Percentiles rank a stretch among this genome's conserved stretches.
phyloP scores from a whole-genome alignment of 805 yeast species.

The Yarrowia deformans region DNA sequence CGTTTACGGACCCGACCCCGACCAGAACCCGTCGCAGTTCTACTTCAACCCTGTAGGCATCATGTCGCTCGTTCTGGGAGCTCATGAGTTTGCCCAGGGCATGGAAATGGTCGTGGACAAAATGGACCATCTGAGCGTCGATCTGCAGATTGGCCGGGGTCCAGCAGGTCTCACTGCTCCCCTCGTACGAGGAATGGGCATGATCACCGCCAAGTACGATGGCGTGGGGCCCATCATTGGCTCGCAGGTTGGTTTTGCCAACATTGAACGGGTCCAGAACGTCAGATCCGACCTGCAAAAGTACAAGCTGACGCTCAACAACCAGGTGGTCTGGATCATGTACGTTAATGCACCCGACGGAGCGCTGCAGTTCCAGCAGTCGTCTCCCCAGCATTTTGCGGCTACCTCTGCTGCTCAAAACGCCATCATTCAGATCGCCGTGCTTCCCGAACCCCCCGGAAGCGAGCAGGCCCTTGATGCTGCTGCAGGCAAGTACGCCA shows the following conservation, averaged over 20 bases:
- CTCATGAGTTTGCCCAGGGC: conserved; percentile 56
- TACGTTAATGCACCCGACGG: conserved; percentile 54
- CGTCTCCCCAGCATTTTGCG: conserved; percentile 50
- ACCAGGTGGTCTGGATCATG: conserved; percentile 69
- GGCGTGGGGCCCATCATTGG: conserved; percentile 49
- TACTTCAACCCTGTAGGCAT: conserved; percentile 64
- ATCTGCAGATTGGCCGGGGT: conserved; percentile 41
- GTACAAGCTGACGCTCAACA: conserved; percentile 62
- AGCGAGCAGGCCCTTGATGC: conserved; percentile 57
- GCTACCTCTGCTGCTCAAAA: conserved; percentile 58
- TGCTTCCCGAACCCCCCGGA: conserved; percentile 53
- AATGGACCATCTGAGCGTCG: conserved; percentile 46
- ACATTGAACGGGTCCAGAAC: conserved; percentile 54
- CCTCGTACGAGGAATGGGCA: conserved; percentile 68
- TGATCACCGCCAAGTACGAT: conserved; percentile 59
- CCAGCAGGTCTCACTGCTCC: conserved; percentile 48
- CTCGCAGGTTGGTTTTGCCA: conserved; percentile 71
- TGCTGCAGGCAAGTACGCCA: conserved; percentile 69
- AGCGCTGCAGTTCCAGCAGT: conserved; percentile 46
- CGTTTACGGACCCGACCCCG: conserved; percentile 57
- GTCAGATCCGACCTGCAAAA: conserved; percentile 58
- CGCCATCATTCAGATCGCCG: conserved; percentile 65
- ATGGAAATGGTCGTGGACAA: conserved; percentile 56
- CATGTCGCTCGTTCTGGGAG: conserved; percentile 64
- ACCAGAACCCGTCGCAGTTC: conserved; percentile 57